These are phyloP conservation scores for Alternaria ventricosa DNA, from an alignment of 2,329 filamentous ascomycete species.

Conservation along the genomic window DNA sequence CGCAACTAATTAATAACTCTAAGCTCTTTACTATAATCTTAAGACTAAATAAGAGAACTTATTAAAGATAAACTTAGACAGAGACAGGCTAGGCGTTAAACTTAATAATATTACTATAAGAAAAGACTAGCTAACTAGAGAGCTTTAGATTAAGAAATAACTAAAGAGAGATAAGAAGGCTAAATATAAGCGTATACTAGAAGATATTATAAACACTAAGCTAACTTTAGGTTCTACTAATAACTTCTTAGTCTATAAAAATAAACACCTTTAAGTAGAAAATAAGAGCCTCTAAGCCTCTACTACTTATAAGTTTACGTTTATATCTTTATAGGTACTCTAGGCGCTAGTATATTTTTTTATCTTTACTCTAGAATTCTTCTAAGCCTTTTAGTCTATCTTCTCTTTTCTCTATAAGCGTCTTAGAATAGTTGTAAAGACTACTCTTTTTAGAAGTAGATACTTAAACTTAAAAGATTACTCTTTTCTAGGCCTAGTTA, in stretches of 20 bases:
- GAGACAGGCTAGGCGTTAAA: background rate
- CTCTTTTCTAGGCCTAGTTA: too few relatives aligned
- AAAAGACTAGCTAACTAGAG: background rate
- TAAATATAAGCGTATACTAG: constrained; percentile 4
- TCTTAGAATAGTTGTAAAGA: too few relatives aligned
- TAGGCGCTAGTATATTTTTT: background rate
- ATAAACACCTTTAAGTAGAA: background rate
- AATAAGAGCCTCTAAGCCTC: background rate
- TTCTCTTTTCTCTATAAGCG: background rate
- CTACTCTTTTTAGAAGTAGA: too few relatives aligned
- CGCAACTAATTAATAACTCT: background rate
- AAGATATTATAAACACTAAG: background rate
- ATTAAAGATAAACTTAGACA: background rate
- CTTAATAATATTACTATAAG: background rate
- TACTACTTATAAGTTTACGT: background rate
- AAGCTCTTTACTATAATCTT: background rate
- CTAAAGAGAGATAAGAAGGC: background rate
- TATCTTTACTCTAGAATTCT: background rate
- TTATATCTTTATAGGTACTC: background rate
- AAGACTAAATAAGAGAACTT: background rate
- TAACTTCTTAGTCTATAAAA: background rate
- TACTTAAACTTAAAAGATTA: too few relatives aligned
- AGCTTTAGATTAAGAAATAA: background rate
- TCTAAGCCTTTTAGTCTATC: background rate
- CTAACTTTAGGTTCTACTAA: background rate